These are phyloP conservation scores for Zygnema circumcarinatum DNA, from an alignment of 139 green algal species.

Conservation along the genomic window DNA sequence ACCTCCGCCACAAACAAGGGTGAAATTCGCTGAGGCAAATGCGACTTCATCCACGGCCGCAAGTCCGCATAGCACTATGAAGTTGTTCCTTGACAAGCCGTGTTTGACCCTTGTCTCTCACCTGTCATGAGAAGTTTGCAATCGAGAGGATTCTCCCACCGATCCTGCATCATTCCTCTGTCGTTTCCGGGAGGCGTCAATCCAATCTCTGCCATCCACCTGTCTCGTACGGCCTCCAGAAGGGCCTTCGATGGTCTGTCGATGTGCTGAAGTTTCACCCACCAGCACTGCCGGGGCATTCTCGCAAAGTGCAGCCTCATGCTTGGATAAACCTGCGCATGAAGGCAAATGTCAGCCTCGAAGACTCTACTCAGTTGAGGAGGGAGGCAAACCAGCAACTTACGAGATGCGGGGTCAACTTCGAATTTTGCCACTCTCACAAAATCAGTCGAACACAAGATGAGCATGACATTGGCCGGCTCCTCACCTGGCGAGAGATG, in stretches of 20 bases:
- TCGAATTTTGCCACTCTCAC: too few relatives aligned
- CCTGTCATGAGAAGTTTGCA: conserved; percentile 61
- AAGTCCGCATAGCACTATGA: too few relatives aligned
- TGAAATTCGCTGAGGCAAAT: too few relatives aligned
- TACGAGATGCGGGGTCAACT: too few relatives aligned
- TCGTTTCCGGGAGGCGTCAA: conserved; percentile 39
- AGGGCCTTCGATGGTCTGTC: conserved; percentile 20
- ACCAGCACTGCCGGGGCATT: conserved; percentile 34
- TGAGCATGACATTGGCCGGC: too few relatives aligned
- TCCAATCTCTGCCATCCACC: conserved; percentile 47
- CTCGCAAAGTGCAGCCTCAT: conserved; percentile 60
- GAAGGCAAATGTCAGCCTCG: not conserved
- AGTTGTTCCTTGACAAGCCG: too few relatives aligned
- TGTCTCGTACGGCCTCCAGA: conserved; percentile 52
- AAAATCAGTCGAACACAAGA: too few relatives aligned
- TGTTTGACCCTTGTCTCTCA: too few relatives aligned
- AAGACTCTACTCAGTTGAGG: not conserved
- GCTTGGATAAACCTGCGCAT: conserved; percentile 34
- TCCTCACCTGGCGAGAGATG: conserved; percentile 43
- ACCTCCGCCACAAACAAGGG: too few relatives aligned
- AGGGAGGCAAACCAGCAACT: not conserved
- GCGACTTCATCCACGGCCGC: too few relatives aligned
- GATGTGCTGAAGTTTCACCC: conserved; percentile 57
- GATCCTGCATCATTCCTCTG: conserved; percentile 32
- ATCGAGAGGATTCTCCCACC: conserved; percentile 62